Evolutionary conservation across 495 filamentous ascomycete genomes (phyloP).

Genomic region (Penicillium malachiteum): DNA sequence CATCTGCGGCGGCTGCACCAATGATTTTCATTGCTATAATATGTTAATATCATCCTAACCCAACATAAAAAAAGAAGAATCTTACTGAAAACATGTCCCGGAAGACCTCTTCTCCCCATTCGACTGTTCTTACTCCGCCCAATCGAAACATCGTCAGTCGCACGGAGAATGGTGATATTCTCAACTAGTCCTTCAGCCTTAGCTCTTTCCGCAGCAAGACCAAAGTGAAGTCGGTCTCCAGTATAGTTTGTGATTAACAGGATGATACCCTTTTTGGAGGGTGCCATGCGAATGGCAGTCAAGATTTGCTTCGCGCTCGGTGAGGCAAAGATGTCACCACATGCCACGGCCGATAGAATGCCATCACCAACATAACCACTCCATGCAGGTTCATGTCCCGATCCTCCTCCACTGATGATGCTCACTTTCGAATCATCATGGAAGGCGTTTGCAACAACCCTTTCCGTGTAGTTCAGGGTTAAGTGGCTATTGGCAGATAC

Average conservation of each 20-base stretch:
- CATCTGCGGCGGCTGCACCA: slow-evolving; percentile 6
- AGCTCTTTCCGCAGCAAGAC: slow-evolving; percentile 4
- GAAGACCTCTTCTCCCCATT: slow-evolving; percentile 10
- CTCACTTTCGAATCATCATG: slow-evolving; percentile 11
- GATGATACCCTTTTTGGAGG: slow-evolving; percentile 5
- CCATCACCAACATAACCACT: slow-evolving; percentile 11
- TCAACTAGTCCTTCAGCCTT: slow-evolving; percentile 2
- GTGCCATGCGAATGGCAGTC: slow-evolving; percentile 5
- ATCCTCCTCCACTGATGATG: slow-evolving; percentile 7
- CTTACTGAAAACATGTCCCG: slow-evolving; percentile 13
- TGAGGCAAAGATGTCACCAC: slow-evolving; percentile 9
- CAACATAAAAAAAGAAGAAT: neutral
- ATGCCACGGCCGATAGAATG: slow-evolving; percentile 3
- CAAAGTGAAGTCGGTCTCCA: slow-evolving; percentile 8
- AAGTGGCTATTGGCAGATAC: slow-evolving; percentile 12
- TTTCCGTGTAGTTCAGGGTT: slow-evolving; percentile 1
- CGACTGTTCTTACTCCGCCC: slow-evolving; percentile 9
- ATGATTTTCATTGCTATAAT: slow-evolving; percentile 10
- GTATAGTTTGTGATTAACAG: slow-evolving; percentile 10
- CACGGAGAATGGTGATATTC: neutral
- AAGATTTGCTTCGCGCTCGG: slow-evolving; percentile 7
- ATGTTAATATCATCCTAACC: neutral
- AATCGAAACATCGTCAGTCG: slow-evolving; percentile 10
- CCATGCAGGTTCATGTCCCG: slow-evolving; percentile 7
- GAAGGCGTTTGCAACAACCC: slow-evolving; percentile 9